Evolutionary conservation across 116 monocot genomes (phyloP).

Genomic region (Iris pallida): DNA sequence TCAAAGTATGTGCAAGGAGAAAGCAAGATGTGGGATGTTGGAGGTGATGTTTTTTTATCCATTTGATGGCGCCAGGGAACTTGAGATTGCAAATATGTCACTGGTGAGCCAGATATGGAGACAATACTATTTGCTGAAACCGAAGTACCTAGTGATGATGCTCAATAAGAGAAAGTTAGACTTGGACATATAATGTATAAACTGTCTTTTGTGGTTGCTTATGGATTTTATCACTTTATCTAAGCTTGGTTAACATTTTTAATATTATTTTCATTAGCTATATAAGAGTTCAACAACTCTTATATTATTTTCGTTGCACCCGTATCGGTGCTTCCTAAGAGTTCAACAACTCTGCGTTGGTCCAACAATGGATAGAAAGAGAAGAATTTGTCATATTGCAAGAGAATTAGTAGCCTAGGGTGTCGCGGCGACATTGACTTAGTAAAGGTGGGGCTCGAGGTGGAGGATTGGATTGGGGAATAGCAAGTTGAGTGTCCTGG

Average conservation of each 20-base stretch:
- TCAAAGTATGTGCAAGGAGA: background rate
- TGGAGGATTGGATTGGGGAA: no score
- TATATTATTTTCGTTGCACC: background rate
- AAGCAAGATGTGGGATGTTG: slow-evolving; percentile 2
- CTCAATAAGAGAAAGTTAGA: background rate
- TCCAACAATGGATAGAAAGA: no score
- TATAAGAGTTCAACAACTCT: background rate
- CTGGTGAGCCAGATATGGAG: background rate
- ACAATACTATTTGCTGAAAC: background rate
- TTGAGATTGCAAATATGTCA: background rate
- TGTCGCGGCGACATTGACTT: no score
- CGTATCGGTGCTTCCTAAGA: no score
- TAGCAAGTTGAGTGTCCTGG: no score
- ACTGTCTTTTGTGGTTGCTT: background rate
- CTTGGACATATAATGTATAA: background rate
- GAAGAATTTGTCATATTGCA: no score
- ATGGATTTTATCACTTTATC: background rate
- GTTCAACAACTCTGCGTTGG: no score
- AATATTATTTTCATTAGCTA: slow-evolving; percentile 1
- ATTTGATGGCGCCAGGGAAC: background rate
- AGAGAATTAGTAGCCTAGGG: no score
- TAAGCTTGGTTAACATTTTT: background rate
- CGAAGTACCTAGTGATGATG: background rate
- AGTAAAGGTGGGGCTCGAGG: no score
- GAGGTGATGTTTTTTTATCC: background rate